These are phyloP conservation scores for Fistulinella prunicolor DNA, from an alignment of 768 basidiomycete genomes.

Conservation along the genomic window DNA sequence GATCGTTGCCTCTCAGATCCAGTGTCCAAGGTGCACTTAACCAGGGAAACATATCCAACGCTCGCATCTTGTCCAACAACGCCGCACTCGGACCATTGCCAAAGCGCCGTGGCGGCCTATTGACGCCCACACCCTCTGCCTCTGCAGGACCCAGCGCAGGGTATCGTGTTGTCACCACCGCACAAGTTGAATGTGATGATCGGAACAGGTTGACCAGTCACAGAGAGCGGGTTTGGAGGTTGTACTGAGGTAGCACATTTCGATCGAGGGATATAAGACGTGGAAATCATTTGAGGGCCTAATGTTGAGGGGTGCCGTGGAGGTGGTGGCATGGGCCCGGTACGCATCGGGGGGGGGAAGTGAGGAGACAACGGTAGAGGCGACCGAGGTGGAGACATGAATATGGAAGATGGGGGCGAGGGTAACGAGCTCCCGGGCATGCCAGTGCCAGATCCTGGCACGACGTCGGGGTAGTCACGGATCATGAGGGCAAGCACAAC, in stretches of 20 bases:
- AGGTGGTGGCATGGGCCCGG: constrained; percentile 44
- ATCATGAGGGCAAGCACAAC: constrained; percentile 96
- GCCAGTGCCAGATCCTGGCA: constrained; percentile 27
- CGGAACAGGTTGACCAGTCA: constrained; percentile 51
- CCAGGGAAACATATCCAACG: constrained; percentile 83
- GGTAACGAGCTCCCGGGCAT: constrained; percentile 1
- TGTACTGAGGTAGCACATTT: constrained; percentile 36
- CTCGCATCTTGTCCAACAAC: constrained; percentile 81
- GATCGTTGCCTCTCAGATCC: constrained; percentile 90
- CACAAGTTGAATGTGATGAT: constrained; percentile 66
- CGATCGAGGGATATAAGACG: constrained; percentile 74
- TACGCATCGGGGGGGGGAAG: constrained; percentile 24
- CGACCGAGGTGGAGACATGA: constrained; percentile 33
- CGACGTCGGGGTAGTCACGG: constrained; percentile 87
- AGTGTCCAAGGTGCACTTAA: constrained; percentile 84
- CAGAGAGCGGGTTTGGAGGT: constrained; percentile 37
- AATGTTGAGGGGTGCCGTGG: constrained; percentile 49
- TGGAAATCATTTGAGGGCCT: constrained; percentile 68
- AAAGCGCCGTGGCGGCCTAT: constrained; percentile 7
- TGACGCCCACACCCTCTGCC: constrained; percentile 1
- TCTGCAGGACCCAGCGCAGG: constrained; percentile 10
- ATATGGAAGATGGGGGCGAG: constrained; percentile 12
- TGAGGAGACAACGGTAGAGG: constrained; percentile 29
- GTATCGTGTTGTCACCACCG: constrained; percentile 52
- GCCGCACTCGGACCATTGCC: constrained; percentile 65